Evolutionary conservation across 352 stramenopile genomes (phyloP).

Genomic region (Globisporangium cylindrosporum): DNA sequence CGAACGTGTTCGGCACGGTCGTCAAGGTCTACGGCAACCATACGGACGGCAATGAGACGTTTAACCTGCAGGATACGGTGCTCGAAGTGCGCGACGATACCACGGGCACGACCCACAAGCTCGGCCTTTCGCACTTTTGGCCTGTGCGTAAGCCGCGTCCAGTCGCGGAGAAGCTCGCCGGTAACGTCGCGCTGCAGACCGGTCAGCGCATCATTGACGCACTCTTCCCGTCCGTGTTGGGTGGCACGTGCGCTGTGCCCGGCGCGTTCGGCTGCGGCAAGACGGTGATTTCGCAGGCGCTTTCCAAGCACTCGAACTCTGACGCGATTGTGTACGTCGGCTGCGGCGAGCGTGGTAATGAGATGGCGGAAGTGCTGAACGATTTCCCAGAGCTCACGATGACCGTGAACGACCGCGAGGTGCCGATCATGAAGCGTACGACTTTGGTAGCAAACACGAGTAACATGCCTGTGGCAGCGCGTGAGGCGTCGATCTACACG

Average conservation of each 20-base stretch:
- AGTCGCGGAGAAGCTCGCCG: constrained; percentile 97
- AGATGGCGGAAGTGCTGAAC: constrained; percentile 98
- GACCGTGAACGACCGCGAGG: constrained; percentile 95
- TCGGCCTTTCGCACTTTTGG: constrained; percentile 98
- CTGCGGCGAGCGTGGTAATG: constrained; percentile 98
- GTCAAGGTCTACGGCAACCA: constrained; percentile 97
- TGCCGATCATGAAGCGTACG: constrained; percentile 99
- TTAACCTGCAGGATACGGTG: constrained; percentile 97
- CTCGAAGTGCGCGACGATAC: constrained; percentile 98
- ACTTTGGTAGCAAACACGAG: constrained; percentile 99
- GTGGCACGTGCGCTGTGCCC: constrained; percentile 98
- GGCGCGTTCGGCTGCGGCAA: constrained; percentile 99
- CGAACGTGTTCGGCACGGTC: constrained; percentile 98
- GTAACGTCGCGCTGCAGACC: constrained; percentile 97
- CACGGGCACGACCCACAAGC: constrained; percentile 93
- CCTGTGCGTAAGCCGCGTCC: constrained; percentile 95
- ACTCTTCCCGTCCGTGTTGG: constrained; percentile 98
- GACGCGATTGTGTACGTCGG: constrained; percentile 99
- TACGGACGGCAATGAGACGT: constrained; percentile 96
- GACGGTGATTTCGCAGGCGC: constrained; percentile 99
- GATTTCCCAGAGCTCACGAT: constrained; percentile 99
- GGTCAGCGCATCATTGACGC: constrained; percentile 99
- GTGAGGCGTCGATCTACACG: constrained; percentile 99
- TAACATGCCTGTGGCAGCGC: constrained; percentile 99
- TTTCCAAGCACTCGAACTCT: constrained; percentile 99